These are phyloP conservation scores for Talaromyces rugulosus DNA, from an alignment of 2,329 filamentous ascomycete genomes.

Conservation along the genomic window DNA sequence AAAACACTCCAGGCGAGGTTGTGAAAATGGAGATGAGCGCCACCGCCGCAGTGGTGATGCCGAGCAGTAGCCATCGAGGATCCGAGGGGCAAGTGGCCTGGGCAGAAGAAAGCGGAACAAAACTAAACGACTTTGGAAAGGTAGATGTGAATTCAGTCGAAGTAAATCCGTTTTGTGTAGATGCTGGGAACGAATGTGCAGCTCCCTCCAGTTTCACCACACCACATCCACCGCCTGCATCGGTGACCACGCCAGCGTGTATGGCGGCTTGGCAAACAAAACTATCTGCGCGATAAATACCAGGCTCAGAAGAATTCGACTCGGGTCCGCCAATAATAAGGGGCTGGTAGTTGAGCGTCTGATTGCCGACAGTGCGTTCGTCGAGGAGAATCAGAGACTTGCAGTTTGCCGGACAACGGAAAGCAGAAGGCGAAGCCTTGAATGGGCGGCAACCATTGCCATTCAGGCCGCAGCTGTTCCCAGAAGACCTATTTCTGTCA, in stretches of 20 bases:
- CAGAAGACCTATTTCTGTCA: conserved; percentile 29
- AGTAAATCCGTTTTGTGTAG: conserved; percentile 66
- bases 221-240: conserved; percentile 72
- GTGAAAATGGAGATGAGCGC: conserved; percentile 76
- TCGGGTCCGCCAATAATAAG: conserved; percentile 50
- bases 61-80: conserved; percentile 77
- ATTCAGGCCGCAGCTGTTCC: conserved; percentile 50
- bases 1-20: conserved; percentile 73
- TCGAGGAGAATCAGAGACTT: conserved; percentile 44
- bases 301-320: conserved; percentile 32
- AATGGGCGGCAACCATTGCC: conserved; percentile 55
- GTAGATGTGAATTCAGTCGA: conserved; percentile 80
- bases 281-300: conserved; percentile 81
- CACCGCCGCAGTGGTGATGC: conserved; percentile 75
- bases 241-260: conserved; percentile 72
- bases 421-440: conserved; percentile 47
- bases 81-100: conserved; percentile 66
- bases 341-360: conserved; percentile 48
- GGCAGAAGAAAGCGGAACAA: conserved; percentile 55
- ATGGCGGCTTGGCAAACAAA: conserved; percentile 83
- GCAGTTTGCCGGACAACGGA: conserved; percentile 56
- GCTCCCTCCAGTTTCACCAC: conserved; percentile 71
- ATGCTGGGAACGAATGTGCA: conserved; percentile 58
- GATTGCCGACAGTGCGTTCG: conserved; percentile 49
- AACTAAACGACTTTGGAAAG: conserved; percentile 83